Percentiles rank a stretch among this genome's conserved stretches.
Evolutionary conservation across 2,329 filamentous ascomycete genomes (phyloP).

Genomic region (Pseudopyrenochaeta lycopersici): DNA sequence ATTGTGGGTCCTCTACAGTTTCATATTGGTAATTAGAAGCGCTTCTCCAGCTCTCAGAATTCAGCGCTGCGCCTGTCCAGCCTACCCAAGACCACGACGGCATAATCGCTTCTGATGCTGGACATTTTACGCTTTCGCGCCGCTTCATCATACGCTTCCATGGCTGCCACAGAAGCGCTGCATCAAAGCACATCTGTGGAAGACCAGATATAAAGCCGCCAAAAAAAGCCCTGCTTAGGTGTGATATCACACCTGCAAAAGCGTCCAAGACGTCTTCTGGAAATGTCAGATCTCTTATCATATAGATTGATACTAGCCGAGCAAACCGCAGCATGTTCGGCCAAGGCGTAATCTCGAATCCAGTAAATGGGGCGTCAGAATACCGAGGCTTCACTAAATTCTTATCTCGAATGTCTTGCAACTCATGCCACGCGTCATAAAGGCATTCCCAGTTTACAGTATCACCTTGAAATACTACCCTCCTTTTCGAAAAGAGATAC

Average conservation of each 20-base stretch:
- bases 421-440: constrained; percentile 16
- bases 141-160: constrained; percentile 7
- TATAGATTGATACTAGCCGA: constrained; percentile 18
- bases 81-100: constrained; percentile 25
- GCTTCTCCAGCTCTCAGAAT: constrained; percentile 25
- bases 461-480: constrained; percentile 19
- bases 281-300: constrained; percentile 19
- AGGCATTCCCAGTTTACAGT: constrained; percentile 24
- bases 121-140: constrained; percentile 4
- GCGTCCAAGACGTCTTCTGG: constrained; percentile 28
- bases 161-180: constrained; percentile 28
- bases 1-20: neutral
- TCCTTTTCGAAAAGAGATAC: constrained; percentile 15
- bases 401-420: constrained; percentile 5
- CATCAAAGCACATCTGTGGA: constrained; percentile 29
- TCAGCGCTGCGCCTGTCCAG: constrained; percentile 12
- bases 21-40: constrained; percentile 19
- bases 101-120: neutral
- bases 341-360: constrained; percentile 6
- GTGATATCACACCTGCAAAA: constrained; percentile 20
- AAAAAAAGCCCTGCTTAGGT: constrained; percentile 13
- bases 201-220: constrained; percentile 28
- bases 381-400: neutral
- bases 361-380: neutral
- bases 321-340: constrained; percentile 20